Evolutionary conservation across 441 rosid genomes (phyloP).

Genomic region (Gossypium aridum): DNA sequence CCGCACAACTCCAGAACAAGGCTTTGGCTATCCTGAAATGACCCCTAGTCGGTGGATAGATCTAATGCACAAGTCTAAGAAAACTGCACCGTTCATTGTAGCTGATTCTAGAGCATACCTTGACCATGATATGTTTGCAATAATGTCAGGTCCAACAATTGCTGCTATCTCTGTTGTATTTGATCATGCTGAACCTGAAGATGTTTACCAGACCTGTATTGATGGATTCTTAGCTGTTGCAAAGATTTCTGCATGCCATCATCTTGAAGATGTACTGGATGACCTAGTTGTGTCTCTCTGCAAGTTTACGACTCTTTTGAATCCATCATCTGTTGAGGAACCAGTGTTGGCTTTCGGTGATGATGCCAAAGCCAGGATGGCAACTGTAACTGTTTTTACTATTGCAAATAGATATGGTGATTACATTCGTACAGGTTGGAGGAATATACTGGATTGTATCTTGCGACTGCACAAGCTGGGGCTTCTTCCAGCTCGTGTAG

Average conservation of each 20-base stretch:
- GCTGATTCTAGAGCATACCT: slow-evolving; percentile 72
- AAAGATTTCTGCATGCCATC: slow-evolving; percentile 93
- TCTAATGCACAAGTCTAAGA: slow-evolving; percentile 86
- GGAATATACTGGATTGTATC: slow-evolving; percentile 94
- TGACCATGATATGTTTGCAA: slow-evolving; percentile 91
- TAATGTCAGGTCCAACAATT: slow-evolving; percentile 91
- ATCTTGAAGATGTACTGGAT: slow-evolving; percentile 93
- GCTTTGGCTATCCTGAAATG: slow-evolving; percentile 84
- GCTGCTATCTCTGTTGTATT: slow-evolving; percentile 97
- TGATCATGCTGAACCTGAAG: slow-evolving; percentile 96
- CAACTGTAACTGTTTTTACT: slow-evolving; percentile 87
- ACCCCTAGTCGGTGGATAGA: slow-evolving; percentile 95
- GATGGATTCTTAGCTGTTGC: slow-evolving; percentile 97
- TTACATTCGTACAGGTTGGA: slow-evolving; percentile 86
- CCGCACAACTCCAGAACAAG: slow-evolving; percentile 85
- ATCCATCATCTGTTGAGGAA: slow-evolving; percentile 74
- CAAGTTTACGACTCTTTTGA: slow-evolving; percentile 88
- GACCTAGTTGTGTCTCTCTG: slow-evolving; percentile 94
- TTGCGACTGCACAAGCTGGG: slow-evolving; percentile 91
- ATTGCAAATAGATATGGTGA: slow-evolving; percentile 95
- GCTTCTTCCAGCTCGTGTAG: slow-evolving; percentile 96
- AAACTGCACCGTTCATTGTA: slow-evolving; percentile 64
- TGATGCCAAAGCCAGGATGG: slow-evolving; percentile 55
- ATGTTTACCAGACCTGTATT: slow-evolving; percentile 80
- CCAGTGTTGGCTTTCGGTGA: slow-evolving; percentile 94